Base-by-base conservation (phyloP, 139 green algal species). In the Picochlorum sp. region DNA sequence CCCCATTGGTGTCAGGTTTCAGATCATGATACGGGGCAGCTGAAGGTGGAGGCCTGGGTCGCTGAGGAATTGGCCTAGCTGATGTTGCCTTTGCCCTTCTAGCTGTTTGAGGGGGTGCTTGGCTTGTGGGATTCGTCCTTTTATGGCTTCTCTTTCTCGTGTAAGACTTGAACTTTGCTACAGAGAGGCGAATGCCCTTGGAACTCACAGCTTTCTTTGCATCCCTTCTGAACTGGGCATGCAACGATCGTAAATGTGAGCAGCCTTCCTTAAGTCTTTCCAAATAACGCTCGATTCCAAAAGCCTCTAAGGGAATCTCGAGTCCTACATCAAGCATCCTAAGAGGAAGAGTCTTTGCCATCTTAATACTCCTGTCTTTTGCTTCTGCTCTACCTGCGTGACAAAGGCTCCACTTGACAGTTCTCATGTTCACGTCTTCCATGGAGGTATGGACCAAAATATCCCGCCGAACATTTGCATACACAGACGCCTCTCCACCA, bases 381-480 rank as follows among this genome's bases (percentile, higher is more conserved):
- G 60, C 34, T 18, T 61, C 70, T 5, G 21, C 11, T 15, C 44
- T 24, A 44, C 26, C n/a, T 18, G 34, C 31, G 13, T 52, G 24
- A 54, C 78, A 23, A 5, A 79, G 67, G 5, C 70, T 50, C 78
- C 78, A 85, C 14, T 79, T 62, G 15, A 51, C 71, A 49, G 66
- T 68, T 3, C 65, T 41, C 61, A 88, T 67, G 26, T 69, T 62
- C 20, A 86, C 74, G 23, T 80, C 69, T 38, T 82, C 80, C 47
- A 88, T 76, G 0, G 58, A 70, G 5, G 80, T 55, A 51, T 84
- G 72, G 41, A 86, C 31, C 50, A 84, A 68, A 37, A 83, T 69
- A n/a, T 83, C 73, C 50, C 78, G 66, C 8, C 60, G 57, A 71
- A 89, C 60, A 76, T 88, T 66, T 44, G 79, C 65, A 56, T 86